Percentiles rank a stretch among this genome's conserved stretches.
Evolutionary conservation across 768 basidiomycete genomes (phyloP).

Genomic region (Suillus hirtellus): DNA sequence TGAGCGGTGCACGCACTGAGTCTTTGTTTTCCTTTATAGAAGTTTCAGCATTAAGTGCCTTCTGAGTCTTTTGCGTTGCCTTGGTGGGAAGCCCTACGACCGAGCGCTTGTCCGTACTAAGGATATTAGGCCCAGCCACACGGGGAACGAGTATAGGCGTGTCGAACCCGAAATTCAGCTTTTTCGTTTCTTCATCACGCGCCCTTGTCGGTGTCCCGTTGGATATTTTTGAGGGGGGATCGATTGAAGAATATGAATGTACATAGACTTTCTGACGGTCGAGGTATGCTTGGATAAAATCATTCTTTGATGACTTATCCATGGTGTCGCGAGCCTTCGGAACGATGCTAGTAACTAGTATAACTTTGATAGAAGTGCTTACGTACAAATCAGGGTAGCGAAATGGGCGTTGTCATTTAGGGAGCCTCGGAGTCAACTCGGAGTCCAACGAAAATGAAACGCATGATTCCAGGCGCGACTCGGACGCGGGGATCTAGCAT

Average conservation of each 20-base stretch:
- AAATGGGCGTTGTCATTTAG: not conserved
- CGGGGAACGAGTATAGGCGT: constrained; percentile 61
- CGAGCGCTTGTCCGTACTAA: not conserved
- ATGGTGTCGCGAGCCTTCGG: constrained; percentile 5
- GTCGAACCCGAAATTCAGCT: constrained; percentile 41
- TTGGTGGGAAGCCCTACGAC: not conserved
- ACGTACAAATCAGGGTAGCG: not conserved
- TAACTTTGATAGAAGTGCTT: not conserved
- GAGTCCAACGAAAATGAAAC: not conserved
- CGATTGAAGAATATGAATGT: constrained; percentile 40
- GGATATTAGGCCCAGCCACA: constrained; percentile 15
- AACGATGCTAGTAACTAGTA: not conserved
- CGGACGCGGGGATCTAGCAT: not conserved
- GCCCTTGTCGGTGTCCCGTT: constrained; percentile 17
- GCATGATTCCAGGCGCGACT: not conserved
- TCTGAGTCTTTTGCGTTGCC: constrained; percentile 8
- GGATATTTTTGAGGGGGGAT: constrained; percentile 10
- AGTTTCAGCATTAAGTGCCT: not conserved
- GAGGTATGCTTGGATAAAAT: constrained; percentile 48
- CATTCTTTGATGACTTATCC: constrained; percentile 39
- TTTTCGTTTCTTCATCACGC: constrained; percentile 1
- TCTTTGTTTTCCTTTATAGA: not conserved
- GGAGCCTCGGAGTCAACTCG: not conserved
- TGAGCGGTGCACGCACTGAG: not conserved
- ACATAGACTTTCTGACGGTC: constrained; percentile 47